A percentile compares a stretch with the other conserved stretches of the same genome.
Conservation (phyloP, 345 rosid genomes). For the Eucalyptus fibrosa region DNA sequence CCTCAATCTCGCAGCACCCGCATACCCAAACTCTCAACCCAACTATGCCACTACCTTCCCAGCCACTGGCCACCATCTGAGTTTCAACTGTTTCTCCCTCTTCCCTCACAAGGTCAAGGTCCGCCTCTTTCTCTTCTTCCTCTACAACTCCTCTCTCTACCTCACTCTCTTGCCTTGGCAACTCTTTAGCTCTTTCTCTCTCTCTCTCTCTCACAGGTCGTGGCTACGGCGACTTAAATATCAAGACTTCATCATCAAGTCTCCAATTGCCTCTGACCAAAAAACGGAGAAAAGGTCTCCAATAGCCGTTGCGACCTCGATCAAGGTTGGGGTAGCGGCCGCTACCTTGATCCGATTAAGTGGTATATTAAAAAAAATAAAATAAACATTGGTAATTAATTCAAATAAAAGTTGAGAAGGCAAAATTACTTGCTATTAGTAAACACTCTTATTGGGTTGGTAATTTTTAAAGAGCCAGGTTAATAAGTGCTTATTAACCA, state of each 20-base stretch:
- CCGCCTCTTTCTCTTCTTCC: background rate
- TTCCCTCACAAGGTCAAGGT: background rate
- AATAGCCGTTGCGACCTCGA: background rate
- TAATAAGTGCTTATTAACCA: background rate
- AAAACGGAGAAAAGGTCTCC: background rate
- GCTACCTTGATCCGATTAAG: background rate
- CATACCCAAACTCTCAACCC: background rate
- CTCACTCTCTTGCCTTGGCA: background rate
- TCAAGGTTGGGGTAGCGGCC: background rate
- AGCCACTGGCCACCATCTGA: background rate
- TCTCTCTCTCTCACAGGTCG: background rate
- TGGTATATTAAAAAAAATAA: background rate
- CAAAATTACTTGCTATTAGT: background rate
- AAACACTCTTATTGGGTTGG: background rate
- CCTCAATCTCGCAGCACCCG: background rate
- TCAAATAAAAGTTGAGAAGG: background rate
- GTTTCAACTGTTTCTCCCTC: background rate
- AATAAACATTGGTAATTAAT: background rate
- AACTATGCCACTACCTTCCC: background rate
- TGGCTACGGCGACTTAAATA: background rate
- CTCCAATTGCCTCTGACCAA: background rate
- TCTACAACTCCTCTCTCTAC: background rate
- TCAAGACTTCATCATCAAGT: background rate
- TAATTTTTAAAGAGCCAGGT: background rate
- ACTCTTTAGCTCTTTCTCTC: background rate